Evolutionary conservation across 2,329 filamentous ascomycete genomes (phyloP).

Genomic region (Colletotrichum incanum): DNA sequence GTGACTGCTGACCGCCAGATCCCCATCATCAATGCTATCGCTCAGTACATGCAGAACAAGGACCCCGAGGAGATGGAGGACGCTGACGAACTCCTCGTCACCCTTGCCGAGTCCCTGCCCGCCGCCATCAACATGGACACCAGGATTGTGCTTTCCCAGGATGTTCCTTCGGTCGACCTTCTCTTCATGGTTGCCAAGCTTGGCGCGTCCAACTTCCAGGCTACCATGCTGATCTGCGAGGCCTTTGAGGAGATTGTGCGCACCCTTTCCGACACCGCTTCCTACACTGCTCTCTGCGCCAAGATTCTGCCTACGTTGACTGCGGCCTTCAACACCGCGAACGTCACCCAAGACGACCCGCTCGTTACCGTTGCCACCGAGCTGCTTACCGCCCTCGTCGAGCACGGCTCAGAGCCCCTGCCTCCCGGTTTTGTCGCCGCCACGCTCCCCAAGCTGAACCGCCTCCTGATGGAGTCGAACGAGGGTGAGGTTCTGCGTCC

Average conservation of each 20-base stretch:
- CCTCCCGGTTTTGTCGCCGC: constrained; percentile 89
- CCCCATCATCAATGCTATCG: constrained; percentile 73
- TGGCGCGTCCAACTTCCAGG: constrained; percentile 91
- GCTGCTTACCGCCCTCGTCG: constrained; percentile 83
- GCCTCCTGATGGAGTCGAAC: constrained; percentile 84
- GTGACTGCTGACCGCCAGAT: constrained; percentile 71
- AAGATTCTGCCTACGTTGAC: constrained; percentile 91
- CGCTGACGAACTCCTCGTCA: constrained; percentile 92
- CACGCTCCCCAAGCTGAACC: constrained; percentile 88
- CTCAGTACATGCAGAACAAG: constrained; percentile 83
- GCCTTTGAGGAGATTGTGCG: constrained; percentile 91
- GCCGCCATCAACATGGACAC: constrained; percentile 87
- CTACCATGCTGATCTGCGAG: constrained; percentile 89
- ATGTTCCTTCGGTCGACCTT: constrained; percentile 82
- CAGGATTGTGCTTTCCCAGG: constrained; percentile 79
- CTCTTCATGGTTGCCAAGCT: constrained; percentile 92
- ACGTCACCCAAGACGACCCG: constrained; percentile 86
- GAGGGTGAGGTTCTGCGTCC: constrained; percentile 92
- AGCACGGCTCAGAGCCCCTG: constrained; percentile 87
- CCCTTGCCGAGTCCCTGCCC: constrained; percentile 87
- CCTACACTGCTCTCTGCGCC: constrained; percentile 84
- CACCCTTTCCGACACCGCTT: constrained; percentile 75
- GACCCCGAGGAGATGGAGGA: constrained; percentile 89
- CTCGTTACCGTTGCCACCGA: constrained; percentile 86
- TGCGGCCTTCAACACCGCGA: constrained; percentile 90